Evolutionary conservation across 805 yeast genomes (phyloP), one percentile per base, ranked within the genome.

Genomic region (Candida ortonii): DNA sequence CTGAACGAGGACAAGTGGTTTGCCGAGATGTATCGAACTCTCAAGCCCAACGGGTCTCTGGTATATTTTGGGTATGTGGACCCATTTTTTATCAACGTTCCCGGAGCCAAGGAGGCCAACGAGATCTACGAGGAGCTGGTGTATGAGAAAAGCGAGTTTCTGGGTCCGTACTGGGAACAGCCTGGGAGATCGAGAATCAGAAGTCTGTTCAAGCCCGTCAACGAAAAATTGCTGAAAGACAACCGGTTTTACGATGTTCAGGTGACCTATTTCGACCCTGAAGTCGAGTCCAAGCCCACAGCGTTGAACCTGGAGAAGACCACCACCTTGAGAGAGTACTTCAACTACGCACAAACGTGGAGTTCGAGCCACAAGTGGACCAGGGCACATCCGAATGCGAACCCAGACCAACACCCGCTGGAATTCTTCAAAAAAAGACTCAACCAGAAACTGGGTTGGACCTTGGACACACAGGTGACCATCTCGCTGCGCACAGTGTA

Each of bases 1-100:
- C 73, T 85, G 38, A 56, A 47, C 45, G 49, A 42, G 16, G 49
- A 20, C 9, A 41, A 27, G 16, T 52, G 50, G 59, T 47, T 51
- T 19, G 36, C 22, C 22, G 67, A 59, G 55, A 52, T 62, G 34
- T 46, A 49, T 30, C 54, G 65, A 20, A 53, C 65, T 22, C 58
- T 65, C 31, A 64, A 64, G 39, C 53, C 59, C 2, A 62, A 62
- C 8, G 79, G 76, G 0, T 64, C 70, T 0, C 52, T 88, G 30
- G 82, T 87, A 0, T 73, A 75, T 46, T 87, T 90, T 83, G 83
- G 84, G 4, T 88, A 88, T 52, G 77, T 73, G 24, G 95, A 87
- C 47, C 85, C 88, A 0, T 64, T 74, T 0, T 75, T 60, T 38
- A 60, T 67, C 36, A 68, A 71, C 3, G 59, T 52, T 42, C 78